Evolutionary conservation across 805 yeast species (phyloP).

Genomic region (Candida xyloterini): DNA sequence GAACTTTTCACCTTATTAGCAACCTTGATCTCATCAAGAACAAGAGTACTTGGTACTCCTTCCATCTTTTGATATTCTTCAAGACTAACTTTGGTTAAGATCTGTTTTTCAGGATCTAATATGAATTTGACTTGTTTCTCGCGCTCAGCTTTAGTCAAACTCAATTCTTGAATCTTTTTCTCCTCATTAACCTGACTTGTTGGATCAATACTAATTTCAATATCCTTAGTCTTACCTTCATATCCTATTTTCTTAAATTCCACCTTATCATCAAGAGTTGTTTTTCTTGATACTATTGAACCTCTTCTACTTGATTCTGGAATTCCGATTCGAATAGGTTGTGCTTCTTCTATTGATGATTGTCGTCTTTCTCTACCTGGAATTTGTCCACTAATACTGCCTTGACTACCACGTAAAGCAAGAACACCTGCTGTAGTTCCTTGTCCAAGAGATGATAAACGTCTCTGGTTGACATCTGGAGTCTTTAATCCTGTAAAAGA

Average conservation of each 20-base stretch:
- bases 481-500: slow-evolving; percentile 7
- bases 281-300: slow-evolving; percentile 1
- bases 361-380: slow-evolving; percentile 7
- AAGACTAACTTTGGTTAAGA: slow-evolving; percentile 20
- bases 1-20: slow-evolving; percentile 35
- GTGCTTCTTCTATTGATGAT: slow-evolving; percentile 3
- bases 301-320: slow-evolving; percentile 15
- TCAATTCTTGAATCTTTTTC: slow-evolving; percentile 5
- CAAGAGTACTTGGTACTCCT: slow-evolving; percentile 9
- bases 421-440: slow-evolving; percentile 1
- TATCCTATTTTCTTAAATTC: slow-evolving; percentile 7
- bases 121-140: slow-evolving; percentile 17
- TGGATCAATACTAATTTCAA: slow-evolving; percentile 6
- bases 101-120: slow-evolving; percentile 16
- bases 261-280: slow-evolving; percentile 1
- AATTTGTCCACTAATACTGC: slow-evolving; percentile 19
- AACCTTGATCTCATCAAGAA: slow-evolving; percentile 17
- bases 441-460: slow-evolving; percentile 7
- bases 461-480: slow-evolving; percentile 5
- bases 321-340: slow-evolving; percentile 8
- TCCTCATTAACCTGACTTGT: not conserved
- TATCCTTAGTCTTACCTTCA: not conserved
- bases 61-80: slow-evolving; percentile 20
- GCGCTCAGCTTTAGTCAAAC: slow-evolving; percentile 20
- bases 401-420: slow-evolving; percentile 7